These are phyloP conservation scores for Capsicum rhomboideum DNA, from an alignment of 257 asterid species.

Conservation along the genomic window DNA sequence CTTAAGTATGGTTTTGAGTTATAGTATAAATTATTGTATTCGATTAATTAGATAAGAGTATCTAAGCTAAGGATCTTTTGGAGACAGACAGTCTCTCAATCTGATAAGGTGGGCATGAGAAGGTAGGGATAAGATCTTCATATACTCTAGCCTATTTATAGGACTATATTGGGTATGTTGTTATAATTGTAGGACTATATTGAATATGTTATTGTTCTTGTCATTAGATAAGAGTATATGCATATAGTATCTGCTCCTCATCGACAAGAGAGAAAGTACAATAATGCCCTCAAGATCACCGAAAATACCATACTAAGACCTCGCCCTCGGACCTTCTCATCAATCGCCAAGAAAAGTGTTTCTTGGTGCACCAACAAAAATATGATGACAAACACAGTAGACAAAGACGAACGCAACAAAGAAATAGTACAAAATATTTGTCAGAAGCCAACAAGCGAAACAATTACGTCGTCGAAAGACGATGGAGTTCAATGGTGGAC, in stretches of 20 bases:
- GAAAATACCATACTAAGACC: background rate
- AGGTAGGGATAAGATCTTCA: too few species aligned
- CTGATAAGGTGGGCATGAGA: too few species aligned
- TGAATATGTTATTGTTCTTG: too few species aligned
- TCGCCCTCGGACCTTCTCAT: background rate
- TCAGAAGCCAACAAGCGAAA: background rate
- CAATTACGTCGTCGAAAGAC: background rate
- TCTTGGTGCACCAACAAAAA: background rate
- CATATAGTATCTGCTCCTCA: background rate
- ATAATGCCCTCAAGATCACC: background rate
- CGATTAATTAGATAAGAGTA: too few species aligned
- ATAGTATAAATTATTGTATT: too few species aligned
- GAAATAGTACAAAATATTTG: background rate
- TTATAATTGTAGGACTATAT: too few species aligned
- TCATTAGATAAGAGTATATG: too few species aligned
- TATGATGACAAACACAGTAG: background rate
- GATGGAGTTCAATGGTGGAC: background rate
- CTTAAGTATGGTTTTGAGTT: too few species aligned
- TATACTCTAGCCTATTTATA: too few species aligned
- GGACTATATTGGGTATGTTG: too few species aligned
- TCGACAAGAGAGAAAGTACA: slow-evolving; percentile 23
- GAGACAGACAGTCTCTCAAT: too few species aligned
- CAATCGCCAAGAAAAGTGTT: background rate
- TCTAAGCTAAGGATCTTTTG: too few species aligned
- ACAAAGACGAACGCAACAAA: background rate